Evolutionary conservation across 164 flowering plant genomes (phyloP).

Genomic region (Nymphaea colorata): DNA sequence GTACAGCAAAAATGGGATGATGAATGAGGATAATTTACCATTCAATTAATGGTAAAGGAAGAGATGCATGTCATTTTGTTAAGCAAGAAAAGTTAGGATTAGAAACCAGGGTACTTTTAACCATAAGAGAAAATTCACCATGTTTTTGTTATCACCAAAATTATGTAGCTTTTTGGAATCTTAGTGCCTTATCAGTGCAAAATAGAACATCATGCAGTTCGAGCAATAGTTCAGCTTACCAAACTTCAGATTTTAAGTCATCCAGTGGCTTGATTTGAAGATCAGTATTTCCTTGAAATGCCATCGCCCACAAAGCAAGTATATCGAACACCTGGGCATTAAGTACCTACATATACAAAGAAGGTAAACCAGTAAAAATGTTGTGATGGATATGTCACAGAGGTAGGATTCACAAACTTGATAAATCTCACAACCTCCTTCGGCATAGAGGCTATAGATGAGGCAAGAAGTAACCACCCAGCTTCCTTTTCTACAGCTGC

Average conservation of each 20-base stretch:
- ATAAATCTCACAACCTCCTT: slow-evolving; percentile 45
- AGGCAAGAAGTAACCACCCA: slow-evolving; percentile 86
- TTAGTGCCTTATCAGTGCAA: too few species aligned
- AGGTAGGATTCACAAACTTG: not conserved
- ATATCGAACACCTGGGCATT: slow-evolving; percentile 93
- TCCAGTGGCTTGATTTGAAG: slow-evolving; percentile 26
- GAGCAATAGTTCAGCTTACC: slow-evolving; percentile 31
- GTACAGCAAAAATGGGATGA: too few species aligned
- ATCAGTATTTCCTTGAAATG: slow-evolving; percentile 60
- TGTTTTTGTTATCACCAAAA: too few species aligned
- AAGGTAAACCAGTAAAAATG: not conserved
- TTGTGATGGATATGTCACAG: not conserved
- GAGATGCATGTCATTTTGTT: too few species aligned
- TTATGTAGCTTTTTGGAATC: too few species aligned
- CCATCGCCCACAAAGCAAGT: slow-evolving; percentile 72
- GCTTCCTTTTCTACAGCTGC: slow-evolving; percentile 68
- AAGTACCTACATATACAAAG: slow-evolving; percentile 53
- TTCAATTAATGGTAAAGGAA: too few species aligned
- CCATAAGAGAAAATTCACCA: too few species aligned
- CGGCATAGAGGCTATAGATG: slow-evolving; percentile 72
- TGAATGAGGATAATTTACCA: too few species aligned
- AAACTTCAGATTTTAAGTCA: slow-evolving; percentile 45
- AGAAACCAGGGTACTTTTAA: too few species aligned
- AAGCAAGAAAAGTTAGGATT: too few species aligned
- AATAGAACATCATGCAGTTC: not conserved